These are phyloP conservation scores for Herpetospermum pedunculosum DNA, from an alignment of 306 rosid species.

Conservation along the genomic window DNA sequence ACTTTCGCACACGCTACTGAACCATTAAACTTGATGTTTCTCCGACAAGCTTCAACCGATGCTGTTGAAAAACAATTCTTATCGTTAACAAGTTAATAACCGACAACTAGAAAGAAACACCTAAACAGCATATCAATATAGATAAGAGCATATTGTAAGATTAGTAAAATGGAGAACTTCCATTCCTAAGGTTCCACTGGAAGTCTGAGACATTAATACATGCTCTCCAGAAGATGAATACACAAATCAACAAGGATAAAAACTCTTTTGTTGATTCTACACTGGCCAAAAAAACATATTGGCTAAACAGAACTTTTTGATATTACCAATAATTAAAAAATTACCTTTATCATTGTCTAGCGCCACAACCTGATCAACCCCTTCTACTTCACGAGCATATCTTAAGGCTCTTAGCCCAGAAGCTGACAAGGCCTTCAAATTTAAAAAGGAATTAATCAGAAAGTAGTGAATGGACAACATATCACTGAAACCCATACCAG, in stretches of 20 bases:
- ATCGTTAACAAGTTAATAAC: constrained; percentile 12
- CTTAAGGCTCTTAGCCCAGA: constrained; percentile 94
- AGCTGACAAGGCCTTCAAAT: constrained; percentile 80
- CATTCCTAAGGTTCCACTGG: neutral
- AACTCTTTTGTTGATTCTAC: too few relatives aligned
- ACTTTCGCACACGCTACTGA: constrained; percentile 74
- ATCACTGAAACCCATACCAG: neutral
- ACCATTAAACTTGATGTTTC: constrained; percentile 96
- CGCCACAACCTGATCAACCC: constrained; percentile 90
- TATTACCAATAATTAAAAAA: neutral
- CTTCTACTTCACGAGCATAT: constrained; percentile 90
- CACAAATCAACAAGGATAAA: neutral
- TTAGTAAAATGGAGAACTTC: neutral
- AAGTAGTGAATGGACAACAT: constrained; percentile 2
- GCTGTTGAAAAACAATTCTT: constrained; percentile 28
- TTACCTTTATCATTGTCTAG: constrained; percentile 85
- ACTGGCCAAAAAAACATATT: neutral
- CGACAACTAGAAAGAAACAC: neutral
- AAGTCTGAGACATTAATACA: neutral
- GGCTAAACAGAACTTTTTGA: neutral
- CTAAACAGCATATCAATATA: neutral
- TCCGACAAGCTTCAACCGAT: constrained; percentile 85
- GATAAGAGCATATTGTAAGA: neutral
- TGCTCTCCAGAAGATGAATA: neutral
- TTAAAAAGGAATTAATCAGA: constrained; percentile 9